Evolutionary conservation across 1,284 basidiomycete genomes (phyloP), one percentile per base, ranked within the genome.

Genomic region (Mycena citricolor): DNA sequence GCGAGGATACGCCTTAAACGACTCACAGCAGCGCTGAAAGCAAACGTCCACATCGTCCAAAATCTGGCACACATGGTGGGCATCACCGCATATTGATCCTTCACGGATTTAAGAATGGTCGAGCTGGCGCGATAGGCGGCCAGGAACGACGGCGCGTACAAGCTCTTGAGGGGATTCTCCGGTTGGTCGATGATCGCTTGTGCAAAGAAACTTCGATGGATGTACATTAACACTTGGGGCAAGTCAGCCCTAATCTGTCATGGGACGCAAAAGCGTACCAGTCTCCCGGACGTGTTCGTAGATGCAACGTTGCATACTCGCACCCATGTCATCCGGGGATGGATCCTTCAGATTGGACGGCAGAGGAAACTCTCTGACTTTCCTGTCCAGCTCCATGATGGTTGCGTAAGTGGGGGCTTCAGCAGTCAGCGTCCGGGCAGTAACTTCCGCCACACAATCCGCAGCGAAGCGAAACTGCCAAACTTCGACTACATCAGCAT

Each of bases 321-420:
- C 59, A 0, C 62, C 51, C n/a, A 71, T 46, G 29, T 71, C 65
- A 6, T 56, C 45, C 21, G 46, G 46, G 37, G 36, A 5, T 25
- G 45, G 39, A 29, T 60, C 67, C 3, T 66, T 66, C 13, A 68
- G 61, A 28, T 59, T 60, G 19, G 73, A 69, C n/a, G 80, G 76
- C 24, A 83, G 62, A 13, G 76, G 70, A 52, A 81, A 83, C 48
- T 86, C 81, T 37, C 81, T 76, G 11, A 87, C 75, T 62, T 79
- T 83, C 17, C 74, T 72, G 63, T 87, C 85, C 4, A 87, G 70
- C 34, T 85, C 85, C 74, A 84, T 78, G 57, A 87, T 81, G 2
- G 76, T 79, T 0, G 75, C 66, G 55, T 86, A 87, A 16, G 70
- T 74, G 0, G 83, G 83, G 4, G 78, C 64, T 46, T 81, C 76